Base-by-base conservation (phyloP, 345 rosid species). In the Hibiscus trionum region DNA sequence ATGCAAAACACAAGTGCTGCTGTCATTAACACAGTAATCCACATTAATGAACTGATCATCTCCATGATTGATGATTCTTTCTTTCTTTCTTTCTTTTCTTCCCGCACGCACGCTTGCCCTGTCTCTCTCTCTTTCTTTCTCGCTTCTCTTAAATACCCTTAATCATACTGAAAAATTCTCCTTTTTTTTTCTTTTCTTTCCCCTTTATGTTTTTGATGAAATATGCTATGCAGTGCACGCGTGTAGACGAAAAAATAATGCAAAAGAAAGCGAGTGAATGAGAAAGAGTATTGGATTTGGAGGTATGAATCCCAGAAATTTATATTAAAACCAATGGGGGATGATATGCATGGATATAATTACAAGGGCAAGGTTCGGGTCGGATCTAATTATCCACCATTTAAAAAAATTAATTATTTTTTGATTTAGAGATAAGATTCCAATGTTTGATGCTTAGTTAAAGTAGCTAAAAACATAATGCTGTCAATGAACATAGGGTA, bases 141-240 rank as follows among this genome's bases (percentile, higher is more conserved):
- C 5, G 16, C 15, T 21, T 64, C 61, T 65, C 68, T 81, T 79
- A 79, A 66, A 68, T 81, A 79, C 33, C 66, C 57, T 68, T 72
- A 75, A 78, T 77, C 56, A 72, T 71, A 65, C 69, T 58, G 57
- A 68, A 29, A 67, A 50, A 46, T 49, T 42, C 57, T 21, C 6
- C 7, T 0, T 67, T 21, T 21, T 21, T 21, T 0, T 21, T 21
- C 21, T 21, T 9, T 14, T 61, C 9, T 49, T 44, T 56, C 29
- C 7, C 1, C 55, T 70, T 21, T 21, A 19, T 21, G 71, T 67
- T 61, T 61, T 10, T 31, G 31, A 59, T 26, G n/a, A 42, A 44
- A 17, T 58, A 70, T 29, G 71, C 69, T 61, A 52, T 81, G 79
- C 79, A 80, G 77, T 69, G 83, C 85, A 75, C 69, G 82, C 79